These are phyloP conservation scores for Gynandropsis gynandra DNA, from an alignment of 345 rosid genomes.

Conservation along the genomic window DNA sequence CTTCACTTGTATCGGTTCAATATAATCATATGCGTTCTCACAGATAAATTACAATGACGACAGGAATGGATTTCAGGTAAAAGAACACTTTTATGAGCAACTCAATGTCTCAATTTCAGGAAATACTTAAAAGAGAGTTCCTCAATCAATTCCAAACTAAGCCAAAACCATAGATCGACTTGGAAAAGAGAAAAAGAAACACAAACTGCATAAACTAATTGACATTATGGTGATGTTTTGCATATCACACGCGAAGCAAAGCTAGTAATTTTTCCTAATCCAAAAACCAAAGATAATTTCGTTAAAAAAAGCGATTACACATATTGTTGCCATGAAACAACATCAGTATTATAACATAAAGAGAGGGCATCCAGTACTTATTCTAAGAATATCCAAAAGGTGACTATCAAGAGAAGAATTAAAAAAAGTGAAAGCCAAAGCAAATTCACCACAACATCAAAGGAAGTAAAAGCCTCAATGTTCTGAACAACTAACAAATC, in stretches of 20 bases:
- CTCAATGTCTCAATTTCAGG: neutral
- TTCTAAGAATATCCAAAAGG: no score
- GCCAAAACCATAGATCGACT: neutral
- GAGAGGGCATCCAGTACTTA: no score
- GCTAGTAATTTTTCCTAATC: neutral
- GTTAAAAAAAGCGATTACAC: no score
- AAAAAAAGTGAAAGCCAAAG: no score
- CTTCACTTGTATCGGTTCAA: constrained; percentile 1
- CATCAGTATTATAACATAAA: no score
- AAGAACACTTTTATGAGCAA: no score
- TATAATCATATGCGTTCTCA: neutral
- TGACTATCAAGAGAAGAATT: no score
- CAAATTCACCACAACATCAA: no score
- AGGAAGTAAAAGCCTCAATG: no score
- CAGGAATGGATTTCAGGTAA: no score
- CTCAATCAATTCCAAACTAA: neutral
- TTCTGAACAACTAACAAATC: no score
- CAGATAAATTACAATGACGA: neutral
- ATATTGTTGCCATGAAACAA: neutral
- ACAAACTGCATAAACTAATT: neutral
- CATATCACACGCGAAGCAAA: constrained; percentile 10
- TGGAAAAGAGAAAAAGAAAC: neutral
- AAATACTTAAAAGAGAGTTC: constrained; percentile 8
- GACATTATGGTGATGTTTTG: constrained; percentile 1
- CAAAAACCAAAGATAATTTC: no score